phyloP scores from a whole-genome alignment of 225 moss, liverwort and hornwort genomes.

The Asterella californica region DNA sequence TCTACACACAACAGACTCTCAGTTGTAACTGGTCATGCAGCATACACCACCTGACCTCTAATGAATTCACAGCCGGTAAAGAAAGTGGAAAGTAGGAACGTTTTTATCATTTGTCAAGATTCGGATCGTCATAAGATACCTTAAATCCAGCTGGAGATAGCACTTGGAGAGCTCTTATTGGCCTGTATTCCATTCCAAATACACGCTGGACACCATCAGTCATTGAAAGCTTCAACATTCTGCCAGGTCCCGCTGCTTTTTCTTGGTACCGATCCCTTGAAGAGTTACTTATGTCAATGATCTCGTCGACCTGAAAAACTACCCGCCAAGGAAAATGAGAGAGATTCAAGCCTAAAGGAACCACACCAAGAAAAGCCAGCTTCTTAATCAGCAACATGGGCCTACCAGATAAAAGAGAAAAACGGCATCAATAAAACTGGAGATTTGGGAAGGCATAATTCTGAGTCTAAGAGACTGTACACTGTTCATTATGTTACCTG shows the following conservation, averaged over 20 bases:
- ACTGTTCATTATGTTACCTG: conserved; percentile 53
- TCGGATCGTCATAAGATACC: conserved; percentile 32
- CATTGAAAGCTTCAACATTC: conserved; percentile 87
- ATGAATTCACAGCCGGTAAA: background rate
- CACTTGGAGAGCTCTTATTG: conserved; percentile 60
- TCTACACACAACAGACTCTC: background rate
- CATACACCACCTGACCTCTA: background rate
- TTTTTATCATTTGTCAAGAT: background rate
- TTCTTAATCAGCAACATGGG: background rate
- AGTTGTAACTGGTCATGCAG: background rate
- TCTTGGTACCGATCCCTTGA: conserved; percentile 81
- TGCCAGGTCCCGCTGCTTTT: conserved; percentile 54
- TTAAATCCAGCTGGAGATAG: conserved; percentile 78
- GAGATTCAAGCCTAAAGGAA: background rate
- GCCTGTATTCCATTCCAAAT: conserved; percentile 78
- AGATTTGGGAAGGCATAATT: no score
- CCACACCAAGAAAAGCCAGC: background rate
- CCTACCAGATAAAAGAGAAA: background rate
- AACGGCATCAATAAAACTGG: background rate
- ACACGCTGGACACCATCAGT: conserved; percentile 94
- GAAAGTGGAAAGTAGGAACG: background rate
- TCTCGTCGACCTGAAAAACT: conserved; percentile 81
- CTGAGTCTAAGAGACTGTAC: background rate
- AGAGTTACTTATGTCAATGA: conserved; percentile 67
- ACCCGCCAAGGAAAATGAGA: conserved; percentile 10